phyloP scores from a whole-genome alignment of 1,284 basidiomycete genomes.

The Inonotus hispidus region DNA sequence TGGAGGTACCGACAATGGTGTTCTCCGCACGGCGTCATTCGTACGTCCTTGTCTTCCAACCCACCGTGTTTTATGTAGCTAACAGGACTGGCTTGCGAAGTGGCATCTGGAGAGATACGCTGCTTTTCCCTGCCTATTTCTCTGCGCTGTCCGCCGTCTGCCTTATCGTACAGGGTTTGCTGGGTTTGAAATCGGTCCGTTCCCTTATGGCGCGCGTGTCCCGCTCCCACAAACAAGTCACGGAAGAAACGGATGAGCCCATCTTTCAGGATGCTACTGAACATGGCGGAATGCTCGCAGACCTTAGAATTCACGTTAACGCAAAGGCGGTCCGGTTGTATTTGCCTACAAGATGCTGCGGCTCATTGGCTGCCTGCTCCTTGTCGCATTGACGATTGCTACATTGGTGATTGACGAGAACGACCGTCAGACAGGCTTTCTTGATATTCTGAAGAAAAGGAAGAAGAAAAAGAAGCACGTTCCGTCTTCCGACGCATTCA shows the following conservation, averaged over 20 bases:
- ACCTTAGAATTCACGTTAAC: slow-evolving; percentile 26
- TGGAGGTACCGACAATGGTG: background rate
- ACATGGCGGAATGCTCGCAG: slow-evolving; percentile 22
- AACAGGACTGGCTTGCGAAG: too few relatives aligned
- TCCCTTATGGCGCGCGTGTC: slow-evolving; percentile 16
- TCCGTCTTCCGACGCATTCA: slow-evolving; percentile 12
- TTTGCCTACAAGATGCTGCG: slow-evolving; percentile 34
- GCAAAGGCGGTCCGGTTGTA: slow-evolving; percentile 28
- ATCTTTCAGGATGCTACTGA: slow-evolving; percentile 8
- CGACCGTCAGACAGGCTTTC: slow-evolving; percentile 4
- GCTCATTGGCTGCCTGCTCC: slow-evolving; percentile 31
- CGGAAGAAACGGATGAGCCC: slow-evolving; percentile 1
- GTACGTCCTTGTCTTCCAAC: background rate
- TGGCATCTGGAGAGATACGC: slow-evolving; percentile 25
- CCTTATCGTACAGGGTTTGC: slow-evolving; percentile 26
- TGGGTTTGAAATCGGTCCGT: slow-evolving; percentile 20
- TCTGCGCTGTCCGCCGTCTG: slow-evolving; percentile 26
- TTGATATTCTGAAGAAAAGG: slow-evolving; percentile 12
- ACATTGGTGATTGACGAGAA: slow-evolving; percentile 27
- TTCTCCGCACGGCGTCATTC: background rate
- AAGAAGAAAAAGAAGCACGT: slow-evolving; percentile 14
- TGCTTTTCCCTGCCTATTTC: slow-evolving; percentile 29
- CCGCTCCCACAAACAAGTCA: slow-evolving; percentile 1
- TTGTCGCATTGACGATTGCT: slow-evolving; percentile 35
- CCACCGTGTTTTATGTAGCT: background rate